Evolutionary conservation across 352 stramenopile genomes (phyloP), one percentile per base, ranked within the genome.

Genomic region (Phytophthora quininea): DNA sequence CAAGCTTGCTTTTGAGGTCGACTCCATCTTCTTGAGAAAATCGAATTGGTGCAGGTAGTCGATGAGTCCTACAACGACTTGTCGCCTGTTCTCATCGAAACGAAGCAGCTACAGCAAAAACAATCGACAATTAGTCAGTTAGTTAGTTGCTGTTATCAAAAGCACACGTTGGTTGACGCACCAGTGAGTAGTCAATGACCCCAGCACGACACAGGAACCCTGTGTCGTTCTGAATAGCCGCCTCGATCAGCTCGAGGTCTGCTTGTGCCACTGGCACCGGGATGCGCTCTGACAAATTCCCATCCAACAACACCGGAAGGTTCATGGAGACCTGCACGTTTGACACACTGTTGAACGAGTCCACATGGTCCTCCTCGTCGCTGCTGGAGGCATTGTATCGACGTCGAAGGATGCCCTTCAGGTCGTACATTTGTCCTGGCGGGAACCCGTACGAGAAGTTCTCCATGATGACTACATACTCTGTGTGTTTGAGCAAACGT

Each of bases 11-110:
- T 96, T 96, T 1, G 88, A 94, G 2, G 86, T 94, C 19, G 88
- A 96, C 67, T 96, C 88, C 81, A 96, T 94, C 54, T 94, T 94
- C 64, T 96, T 96, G 15, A 96, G 60, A 58, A 96, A 93, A 61
- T 96, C 88, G 54, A 93, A 96, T 50, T 96, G 88, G 54, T 96
- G 88, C 55, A 96, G 60, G 51, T 95, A 96, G 58, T 96, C 88
- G 58, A 96, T 96, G 12, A 96, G 67, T 1, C 85, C 84, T 10
- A 93, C 80, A 15, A 92, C 77, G 15, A 96, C 78, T 62, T 85
- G 78, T 0, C 87, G 82, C 15, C 86, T 84, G 14, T 90, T 73
- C 59, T 96, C 88, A 59, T 96, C 84, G 48, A 96, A 95, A 14
- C 90, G 71, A 54, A 96, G 78, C 43, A 94, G 67, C 86, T 92